Evolutionary conservation across 75 land plant species (phyloP).

Genomic region (Chamaecyparis obtusa): DNA sequence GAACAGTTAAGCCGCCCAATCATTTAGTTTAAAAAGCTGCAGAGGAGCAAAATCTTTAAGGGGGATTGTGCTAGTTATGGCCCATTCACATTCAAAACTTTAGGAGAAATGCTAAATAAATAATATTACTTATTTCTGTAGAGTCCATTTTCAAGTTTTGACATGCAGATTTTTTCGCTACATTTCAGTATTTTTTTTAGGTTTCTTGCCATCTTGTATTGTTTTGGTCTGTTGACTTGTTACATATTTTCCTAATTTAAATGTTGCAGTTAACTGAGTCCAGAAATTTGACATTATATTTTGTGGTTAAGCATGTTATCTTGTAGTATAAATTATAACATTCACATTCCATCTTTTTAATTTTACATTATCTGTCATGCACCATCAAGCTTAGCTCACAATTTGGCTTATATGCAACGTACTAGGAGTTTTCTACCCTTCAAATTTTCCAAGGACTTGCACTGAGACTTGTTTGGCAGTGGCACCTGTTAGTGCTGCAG

Average conservation of each 20-base stretch:
- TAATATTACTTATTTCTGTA: background rate
- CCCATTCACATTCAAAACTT: background rate
- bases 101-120: background rate
- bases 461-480: background rate
- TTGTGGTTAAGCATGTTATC: background rate
- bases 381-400: background rate
- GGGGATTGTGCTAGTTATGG: background rate
- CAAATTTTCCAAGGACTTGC: background rate
- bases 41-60: background rate
- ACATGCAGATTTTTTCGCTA: too few species aligned
- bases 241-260: background rate
- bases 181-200: background rate
- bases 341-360: background rate
- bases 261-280: background rate
- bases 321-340: background rate
- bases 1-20: background rate
- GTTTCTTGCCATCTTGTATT: background rate
- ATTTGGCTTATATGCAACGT: background rate
- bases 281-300: background rate
- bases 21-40: background rate
- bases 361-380: background rate
- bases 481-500: background rate
- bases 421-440: background rate
- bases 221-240: background rate
- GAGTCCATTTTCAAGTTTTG: background rate